phyloP scores from a whole-genome alignment of 129 eudicot genomes.

The Mikania micrantha region DNA sequence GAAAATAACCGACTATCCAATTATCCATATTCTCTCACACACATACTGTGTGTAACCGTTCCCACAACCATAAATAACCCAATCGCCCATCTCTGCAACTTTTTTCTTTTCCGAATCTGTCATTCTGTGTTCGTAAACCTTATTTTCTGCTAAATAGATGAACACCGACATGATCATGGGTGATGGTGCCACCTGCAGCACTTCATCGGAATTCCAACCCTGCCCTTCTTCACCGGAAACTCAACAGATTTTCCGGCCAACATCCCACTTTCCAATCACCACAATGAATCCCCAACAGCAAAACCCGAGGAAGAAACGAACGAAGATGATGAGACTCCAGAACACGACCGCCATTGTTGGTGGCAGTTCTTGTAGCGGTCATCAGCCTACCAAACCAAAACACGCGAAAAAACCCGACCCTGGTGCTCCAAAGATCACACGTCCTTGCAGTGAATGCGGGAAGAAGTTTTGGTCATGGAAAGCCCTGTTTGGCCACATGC shows the following conservation, averaged over 20 bases:
- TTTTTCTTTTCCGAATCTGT: conserved; percentile 16
- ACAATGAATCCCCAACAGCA: conserved; percentile 9
- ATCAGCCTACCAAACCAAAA: conserved; percentile 25
- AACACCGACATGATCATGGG: conserved; percentile 6
- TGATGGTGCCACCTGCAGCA: conserved; percentile 11
- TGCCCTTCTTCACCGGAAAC: conserved; percentile 16
- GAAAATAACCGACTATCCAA: conserved; percentile 40
- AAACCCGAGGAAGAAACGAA: conserved; percentile 51
- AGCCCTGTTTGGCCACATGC: conserved; percentile 92
- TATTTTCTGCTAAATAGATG: not conserved
- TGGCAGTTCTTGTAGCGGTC: not conserved
- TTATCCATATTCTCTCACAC: conserved; percentile 8
- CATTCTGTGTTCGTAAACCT: not conserved
- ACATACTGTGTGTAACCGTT: conserved; percentile 35
- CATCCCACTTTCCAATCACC: conserved; percentile 4
- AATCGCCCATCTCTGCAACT: conserved; percentile 13
- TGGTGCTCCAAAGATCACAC: conserved; percentile 54
- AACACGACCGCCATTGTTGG: not conserved
- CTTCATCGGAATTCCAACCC: conserved; percentile 25
- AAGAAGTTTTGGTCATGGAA: conserved; percentile 77
- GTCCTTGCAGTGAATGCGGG: conserved; percentile 77
- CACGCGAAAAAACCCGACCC: conserved; percentile 56
- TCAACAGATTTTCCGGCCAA: conserved; percentile 14
- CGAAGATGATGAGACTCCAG: conserved; percentile 28
- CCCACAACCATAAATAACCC: conserved; percentile 28